phyloP scores from a whole-genome alignment of 805 yeast species.

The Myxozyma geophila region DNA sequence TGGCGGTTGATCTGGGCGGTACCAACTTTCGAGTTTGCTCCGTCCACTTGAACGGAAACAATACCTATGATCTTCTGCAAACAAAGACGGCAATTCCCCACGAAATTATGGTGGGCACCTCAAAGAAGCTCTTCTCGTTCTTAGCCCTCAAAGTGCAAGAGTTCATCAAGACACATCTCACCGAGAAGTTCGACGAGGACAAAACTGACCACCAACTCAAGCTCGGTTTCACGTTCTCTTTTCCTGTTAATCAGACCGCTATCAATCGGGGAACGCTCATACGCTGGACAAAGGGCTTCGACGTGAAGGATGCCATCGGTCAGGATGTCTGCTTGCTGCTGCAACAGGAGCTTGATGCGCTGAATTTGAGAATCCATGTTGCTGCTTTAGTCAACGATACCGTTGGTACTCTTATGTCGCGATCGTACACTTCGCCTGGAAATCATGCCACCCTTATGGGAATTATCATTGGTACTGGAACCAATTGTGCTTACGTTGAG shows the following conservation, averaged over 20 bases:
- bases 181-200: conserved; percentile 49
- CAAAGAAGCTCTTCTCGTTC: conserved; percentile 71
- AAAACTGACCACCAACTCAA: conserved; percentile 52
- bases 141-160: conserved; percentile 70
- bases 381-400: conserved; percentile 95
- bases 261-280: conserved; percentile 77
- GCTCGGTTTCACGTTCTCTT: conserved; percentile 91
- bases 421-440: conserved; percentile 72
- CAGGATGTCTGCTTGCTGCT: conserved; percentile 76
- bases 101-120: conserved; percentile 69
- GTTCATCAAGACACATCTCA: conserved; percentile 72
- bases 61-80: conserved; percentile 77
- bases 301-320: conserved; percentile 82
- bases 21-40: conserved; percentile 96
- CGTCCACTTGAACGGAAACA: conserved; percentile 62
- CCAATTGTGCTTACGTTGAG: conserved; percentile 94
- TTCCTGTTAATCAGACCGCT: conserved; percentile 88
- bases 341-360: conserved; percentile 68
- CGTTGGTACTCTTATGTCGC: conserved; percentile 87
- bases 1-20: conserved; percentile 96
- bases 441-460: conserved; percentile 77
- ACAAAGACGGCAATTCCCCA: conserved; percentile 78
- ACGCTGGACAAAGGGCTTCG: conserved; percentile 97
- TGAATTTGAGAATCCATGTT: conserved; percentile 61
- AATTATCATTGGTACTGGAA: conserved; percentile 95